These are phyloP conservation scores for Ceratopteris richardii DNA, from an alignment of 75 land plant genomes.

Conservation along the genomic window DNA sequence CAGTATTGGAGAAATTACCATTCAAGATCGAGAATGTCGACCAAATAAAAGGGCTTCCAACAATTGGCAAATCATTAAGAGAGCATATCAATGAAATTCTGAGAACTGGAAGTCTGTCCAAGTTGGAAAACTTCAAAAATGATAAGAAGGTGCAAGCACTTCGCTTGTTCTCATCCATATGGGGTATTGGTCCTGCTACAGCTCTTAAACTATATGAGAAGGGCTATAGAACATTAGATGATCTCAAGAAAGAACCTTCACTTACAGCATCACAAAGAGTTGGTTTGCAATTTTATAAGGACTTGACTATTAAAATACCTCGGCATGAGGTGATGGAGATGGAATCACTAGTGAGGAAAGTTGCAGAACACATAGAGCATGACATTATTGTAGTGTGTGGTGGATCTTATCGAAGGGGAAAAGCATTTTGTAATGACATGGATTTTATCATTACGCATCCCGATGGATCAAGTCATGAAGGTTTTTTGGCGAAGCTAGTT, in stretches of 20 bases:
- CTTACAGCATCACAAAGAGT: slow-evolving; percentile 59
- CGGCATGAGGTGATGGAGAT: slow-evolving; percentile 59
- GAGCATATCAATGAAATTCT: slow-evolving; percentile 94
- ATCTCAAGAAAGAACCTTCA: slow-evolving; percentile 69
- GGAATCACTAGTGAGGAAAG: slow-evolving; percentile 61
- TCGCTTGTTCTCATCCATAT: slow-evolving; percentile 79
- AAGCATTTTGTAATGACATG: slow-evolving; percentile 76
- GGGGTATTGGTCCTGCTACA: slow-evolving; percentile 98
- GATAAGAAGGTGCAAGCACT: slow-evolving; percentile 81
- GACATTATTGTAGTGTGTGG: slow-evolving; percentile 64
- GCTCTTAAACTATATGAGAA: slow-evolving; percentile 85
- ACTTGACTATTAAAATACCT: slow-evolving; percentile 77
- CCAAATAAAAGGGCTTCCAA: slow-evolving; percentile 77
- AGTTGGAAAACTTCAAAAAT: slow-evolving; percentile 79
- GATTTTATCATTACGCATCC: slow-evolving; percentile 94
- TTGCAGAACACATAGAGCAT: slow-evolving; percentile 48
- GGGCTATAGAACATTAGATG: slow-evolving; percentile 75
- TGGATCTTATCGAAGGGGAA: slow-evolving; percentile 96
- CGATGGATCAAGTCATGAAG: slow-evolving; percentile 89
- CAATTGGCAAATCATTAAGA: slow-evolving; percentile 87
- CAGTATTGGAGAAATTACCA: slow-evolving; percentile 84
- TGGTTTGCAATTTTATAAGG: slow-evolving; percentile 77
- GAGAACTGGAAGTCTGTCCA: slow-evolving; percentile 74
- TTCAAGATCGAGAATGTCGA: slow-evolving; percentile 82
- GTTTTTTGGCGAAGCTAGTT: slow-evolving; percentile 58